Evolutionary conservation across 805 yeast species (phyloP).

Genomic region (Candida corydali): DNA sequence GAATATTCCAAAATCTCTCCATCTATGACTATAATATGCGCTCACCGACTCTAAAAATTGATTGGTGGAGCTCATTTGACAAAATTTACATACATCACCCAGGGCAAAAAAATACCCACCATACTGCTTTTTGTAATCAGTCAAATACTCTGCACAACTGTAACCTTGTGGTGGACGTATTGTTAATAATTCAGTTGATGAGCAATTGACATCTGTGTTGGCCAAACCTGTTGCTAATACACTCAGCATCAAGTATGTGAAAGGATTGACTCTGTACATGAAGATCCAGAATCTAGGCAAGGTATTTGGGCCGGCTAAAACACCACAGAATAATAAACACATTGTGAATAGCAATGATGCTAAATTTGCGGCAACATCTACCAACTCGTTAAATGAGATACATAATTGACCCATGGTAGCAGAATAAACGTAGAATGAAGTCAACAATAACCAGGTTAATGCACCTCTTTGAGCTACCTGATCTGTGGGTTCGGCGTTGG

Average conservation of each 20-base stretch:
- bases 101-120: slow-evolving; percentile 58
- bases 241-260: slow-evolving; percentile 64
- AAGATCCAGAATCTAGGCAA: slow-evolving; percentile 85
- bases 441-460: slow-evolving; percentile 2
- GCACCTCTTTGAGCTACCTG: slow-evolving; percentile 14
- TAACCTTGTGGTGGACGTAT: slow-evolving; percentile 46
- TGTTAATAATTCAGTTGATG: slow-evolving; percentile 20
- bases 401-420: slow-evolving; percentile 58
- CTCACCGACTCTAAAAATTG: slow-evolving; percentile 46
- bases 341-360: slow-evolving; percentile 53
- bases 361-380: slow-evolving; percentile 59
- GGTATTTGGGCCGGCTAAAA: slow-evolving; percentile 48
- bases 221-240: slow-evolving; percentile 45
- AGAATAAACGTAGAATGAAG: slow-evolving; percentile 3
- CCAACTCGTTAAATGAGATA: slow-evolving; percentile 3
- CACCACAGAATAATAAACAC: slow-evolving; percentile 65
- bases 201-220: slow-evolving; percentile 42
- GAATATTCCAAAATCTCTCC: slow-evolving; percentile 65
- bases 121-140: slow-evolving; percentile 31
- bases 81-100: slow-evolving; percentile 54
- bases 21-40: slow-evolving; percentile 46
- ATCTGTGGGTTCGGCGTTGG: slow-evolving; percentile 51
- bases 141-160: slow-evolving; percentile 60
- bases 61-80: slow-evolving; percentile 55
- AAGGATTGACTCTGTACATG: slow-evolving; percentile 72